A percentile compares a stretch with the other conserved stretches of the same genome.
phyloP scores from a whole-genome alignment of 805 yeast genomes.

The Cephaloascus fragrans region DNA sequence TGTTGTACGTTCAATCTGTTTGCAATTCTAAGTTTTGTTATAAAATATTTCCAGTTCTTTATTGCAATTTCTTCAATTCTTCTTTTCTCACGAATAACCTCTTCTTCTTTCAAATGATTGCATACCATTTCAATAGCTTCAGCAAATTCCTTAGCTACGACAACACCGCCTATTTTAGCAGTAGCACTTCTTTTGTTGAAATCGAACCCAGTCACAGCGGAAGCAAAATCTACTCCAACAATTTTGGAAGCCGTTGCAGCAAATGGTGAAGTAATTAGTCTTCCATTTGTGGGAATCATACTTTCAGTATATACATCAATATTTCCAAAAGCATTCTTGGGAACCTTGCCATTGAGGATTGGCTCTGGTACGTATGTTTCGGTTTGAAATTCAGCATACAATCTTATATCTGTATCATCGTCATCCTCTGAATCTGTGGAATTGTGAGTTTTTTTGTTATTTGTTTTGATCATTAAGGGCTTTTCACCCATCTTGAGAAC shows the following conservation, averaged over 20 bases:
- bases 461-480: slow-evolving; percentile 42
- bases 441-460: slow-evolving; percentile 9
- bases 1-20: slow-evolving; percentile 37
- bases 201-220: slow-evolving; percentile 82
- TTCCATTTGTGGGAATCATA: slow-evolving; percentile 82
- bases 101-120: slow-evolving; percentile 39
- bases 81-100: slow-evolving; percentile 30
- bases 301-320: slow-evolving; percentile 67
- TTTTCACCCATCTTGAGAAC: slow-evolving; percentile 60
- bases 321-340: slow-evolving; percentile 74
- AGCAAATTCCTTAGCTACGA: slow-evolving; percentile 51
- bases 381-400: slow-evolving; percentile 77
- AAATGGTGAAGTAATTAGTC: slow-evolving; percentile 41
- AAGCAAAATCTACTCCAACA: slow-evolving; percentile 69
- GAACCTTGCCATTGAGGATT: slow-evolving; percentile 54
- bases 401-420: slow-evolving; percentile 44
- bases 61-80: slow-evolving; percentile 39
- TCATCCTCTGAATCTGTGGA: slow-evolving; percentile 27
- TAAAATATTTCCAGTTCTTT: slow-evolving; percentile 42
- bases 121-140: slow-evolving; percentile 51
- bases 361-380: slow-evolving; percentile 60
- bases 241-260: slow-evolving; percentile 65
- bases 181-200: slow-evolving; percentile 46
- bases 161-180: slow-evolving; percentile 66
- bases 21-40: slow-evolving; percentile 38